These are phyloP conservation scores for Phallus indusiatus DNA, from an alignment of 768 basidiomycete genomes.

Conservation along the genomic window DNA sequence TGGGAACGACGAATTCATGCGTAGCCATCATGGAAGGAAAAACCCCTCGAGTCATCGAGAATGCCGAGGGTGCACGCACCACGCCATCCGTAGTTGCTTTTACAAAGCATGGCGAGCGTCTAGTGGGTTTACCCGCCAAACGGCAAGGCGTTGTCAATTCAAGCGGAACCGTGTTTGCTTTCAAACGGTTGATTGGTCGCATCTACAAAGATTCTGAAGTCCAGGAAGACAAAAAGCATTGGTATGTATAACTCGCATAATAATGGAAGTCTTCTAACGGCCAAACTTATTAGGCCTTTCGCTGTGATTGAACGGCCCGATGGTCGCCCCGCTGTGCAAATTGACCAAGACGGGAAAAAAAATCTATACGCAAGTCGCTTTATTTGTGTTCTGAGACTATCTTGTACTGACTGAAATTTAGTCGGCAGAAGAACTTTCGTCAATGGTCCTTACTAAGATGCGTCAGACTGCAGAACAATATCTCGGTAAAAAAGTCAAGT, in stretches of 20 bases:
- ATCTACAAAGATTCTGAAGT: conserved; percentile 92
- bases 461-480: conserved; percentile 91
- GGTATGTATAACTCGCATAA: conserved; percentile 33
- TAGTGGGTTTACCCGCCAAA: conserved; percentile 93
- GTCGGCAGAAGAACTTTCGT: conserved; percentile 81
- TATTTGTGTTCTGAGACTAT: not conserved
- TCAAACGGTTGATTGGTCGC: conserved; percentile 92
- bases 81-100: conserved; percentile 99
- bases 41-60: conserved; percentile 91
- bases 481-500: conserved; percentile 90
- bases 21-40: conserved; percentile 95
- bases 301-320: conserved; percentile 63
- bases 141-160: conserved; percentile 97
- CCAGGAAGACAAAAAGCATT: conserved; percentile 79
- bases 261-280: not conserved
- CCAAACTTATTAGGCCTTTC: conserved; percentile 55
- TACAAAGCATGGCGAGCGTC: conserved; percentile 95
- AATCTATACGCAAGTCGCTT: conserved; percentile 58
- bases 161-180: conserved; percentile 86
- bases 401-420: conserved; percentile 24
- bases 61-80: conserved; percentile 94
- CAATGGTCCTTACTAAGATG: conserved; percentile 89
- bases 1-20: conserved; percentile 90
- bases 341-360: conserved; percentile 78
- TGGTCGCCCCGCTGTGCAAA: conserved; percentile 70